Conservation (phyloP, 2,329 filamentous ascomycete genomes). For the Nemania sp. region DNA sequence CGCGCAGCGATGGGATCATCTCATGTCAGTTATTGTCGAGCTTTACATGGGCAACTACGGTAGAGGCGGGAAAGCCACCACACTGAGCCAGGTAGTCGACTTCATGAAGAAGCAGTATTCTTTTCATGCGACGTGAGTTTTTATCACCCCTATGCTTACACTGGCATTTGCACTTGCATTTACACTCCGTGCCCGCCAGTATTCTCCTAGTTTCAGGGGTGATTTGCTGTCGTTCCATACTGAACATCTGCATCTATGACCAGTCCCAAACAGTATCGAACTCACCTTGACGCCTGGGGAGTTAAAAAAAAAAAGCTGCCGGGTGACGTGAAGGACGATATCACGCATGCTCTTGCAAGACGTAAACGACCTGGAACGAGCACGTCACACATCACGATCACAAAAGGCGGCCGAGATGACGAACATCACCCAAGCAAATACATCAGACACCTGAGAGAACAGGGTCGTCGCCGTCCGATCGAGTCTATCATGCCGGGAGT, state of each 20-base stretch:
- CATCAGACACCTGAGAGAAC: slow-evolving; percentile 5
- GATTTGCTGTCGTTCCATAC: background rate
- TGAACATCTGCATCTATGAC: background rate
- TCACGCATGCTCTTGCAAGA: background rate
- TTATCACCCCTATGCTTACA: background rate
- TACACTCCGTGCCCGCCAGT: too few species aligned
- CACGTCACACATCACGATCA: slow-evolving; percentile 1
- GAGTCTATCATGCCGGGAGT: background rate
- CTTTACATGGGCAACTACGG: slow-evolving; percentile 8
- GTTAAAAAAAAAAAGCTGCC: slow-evolving; percentile 1
- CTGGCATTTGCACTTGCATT: too few species aligned
- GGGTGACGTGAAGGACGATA: background rate
- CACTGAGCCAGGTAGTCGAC: background rate
- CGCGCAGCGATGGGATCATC: slow-evolving; percentile 9
- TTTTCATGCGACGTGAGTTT: slow-evolving; percentile 14
- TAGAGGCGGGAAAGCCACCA: background rate
- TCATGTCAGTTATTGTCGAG: slow-evolving; percentile 1
- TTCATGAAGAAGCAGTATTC: slow-evolving; percentile 15
- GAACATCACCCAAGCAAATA: background rate
- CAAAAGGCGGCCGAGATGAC: background rate
- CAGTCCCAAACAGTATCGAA: slow-evolving; percentile 5
- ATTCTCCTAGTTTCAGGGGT: too few species aligned
- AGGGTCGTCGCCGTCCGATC: background rate
- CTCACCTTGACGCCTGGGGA: background rate
- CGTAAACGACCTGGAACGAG: slow-evolving; percentile 10